Percentiles rank a stretch among this genome's conserved stretches.
Evolutionary conservation across 108 stramenopile species (phyloP).

Genomic region (Mediolabrus comicus): DNA sequence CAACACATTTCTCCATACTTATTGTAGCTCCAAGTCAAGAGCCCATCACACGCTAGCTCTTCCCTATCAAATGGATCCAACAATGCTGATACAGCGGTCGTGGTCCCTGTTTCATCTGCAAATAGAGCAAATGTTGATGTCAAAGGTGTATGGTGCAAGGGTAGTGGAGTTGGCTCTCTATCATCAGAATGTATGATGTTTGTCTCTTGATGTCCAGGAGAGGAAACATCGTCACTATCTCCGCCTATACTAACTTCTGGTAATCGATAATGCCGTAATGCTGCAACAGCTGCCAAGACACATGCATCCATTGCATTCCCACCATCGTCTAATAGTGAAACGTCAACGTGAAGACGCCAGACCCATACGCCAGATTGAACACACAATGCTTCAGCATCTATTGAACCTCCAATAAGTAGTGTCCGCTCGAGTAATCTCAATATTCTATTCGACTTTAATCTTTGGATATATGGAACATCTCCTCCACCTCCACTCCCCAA

Average conservation of each 20-base stretch:
- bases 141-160: constrained; percentile 92
- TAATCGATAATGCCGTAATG: constrained; percentile 87
- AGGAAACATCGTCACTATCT: constrained; percentile 18
- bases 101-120: constrained; percentile 58
- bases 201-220: constrained; percentile 40
- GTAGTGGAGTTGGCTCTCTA: constrained; percentile 88
- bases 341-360: constrained; percentile 79
- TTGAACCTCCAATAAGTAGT: constrained; percentile 64
- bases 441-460: constrained; percentile 70
- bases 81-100: constrained; percentile 55
- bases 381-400: constrained; percentile 93
- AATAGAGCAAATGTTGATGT: constrained; percentile 89
- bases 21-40: constrained; percentile 80
- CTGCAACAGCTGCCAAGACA: constrained; percentile 88
- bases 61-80: constrained; percentile 83
- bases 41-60: constrained; percentile 77
- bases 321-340: constrained; percentile 80
- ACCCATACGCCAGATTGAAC: constrained; percentile 84
- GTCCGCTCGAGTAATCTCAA: constrained; percentile 73
- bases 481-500: constrained; percentile 30
- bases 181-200: constrained; percentile 72
- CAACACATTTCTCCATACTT: constrained; percentile 87
- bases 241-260: constrained; percentile 62
- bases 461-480: constrained; percentile 43
- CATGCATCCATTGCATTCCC: constrained; percentile 88